Conservation (phyloP, 176 grass and related monocot species). For the Sorghum bicolor region DNA sequence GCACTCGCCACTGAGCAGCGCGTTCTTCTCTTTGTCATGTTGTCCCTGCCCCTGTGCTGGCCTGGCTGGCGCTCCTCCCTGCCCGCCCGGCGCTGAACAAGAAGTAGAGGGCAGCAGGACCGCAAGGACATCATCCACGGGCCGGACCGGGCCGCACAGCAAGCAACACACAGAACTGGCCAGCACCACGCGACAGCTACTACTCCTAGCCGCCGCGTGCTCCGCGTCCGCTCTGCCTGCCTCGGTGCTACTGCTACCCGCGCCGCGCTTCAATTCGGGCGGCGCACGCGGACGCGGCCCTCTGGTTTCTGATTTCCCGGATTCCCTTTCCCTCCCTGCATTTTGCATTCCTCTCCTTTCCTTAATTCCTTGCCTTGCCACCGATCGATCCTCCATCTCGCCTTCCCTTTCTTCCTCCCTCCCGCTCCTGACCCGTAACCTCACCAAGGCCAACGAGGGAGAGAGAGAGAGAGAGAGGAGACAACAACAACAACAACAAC, state of each 20-base stretch:
- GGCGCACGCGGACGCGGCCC: background rate
- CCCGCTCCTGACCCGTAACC: no score
- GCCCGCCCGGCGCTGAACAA: background rate
- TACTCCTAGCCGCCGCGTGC: no score
- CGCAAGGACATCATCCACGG: no score
- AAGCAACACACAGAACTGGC: background rate
- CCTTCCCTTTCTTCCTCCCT: no score
- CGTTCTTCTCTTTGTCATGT: background rate
- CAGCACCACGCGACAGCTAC: background rate
- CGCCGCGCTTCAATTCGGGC: no score
- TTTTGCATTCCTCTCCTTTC: background rate
- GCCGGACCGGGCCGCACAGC: background rate
- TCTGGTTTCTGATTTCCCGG: background rate
- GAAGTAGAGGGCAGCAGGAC: background rate
- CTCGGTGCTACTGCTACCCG: no score
- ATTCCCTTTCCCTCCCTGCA: background rate
- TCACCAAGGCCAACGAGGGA: background rate
- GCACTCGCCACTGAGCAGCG: background rate
- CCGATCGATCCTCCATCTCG: no score
- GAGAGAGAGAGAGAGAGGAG: background rate
- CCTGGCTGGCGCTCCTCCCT: no score
- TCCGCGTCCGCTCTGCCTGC: no score
- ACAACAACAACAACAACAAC: no score
- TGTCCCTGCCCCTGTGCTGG: no score
- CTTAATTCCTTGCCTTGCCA: background rate